Evolutionary conservation across 1,284 basidiomycete species (phyloP), one percentile per base, ranked within the genome.

Genomic region (Agroathelia rolfsii): DNA sequence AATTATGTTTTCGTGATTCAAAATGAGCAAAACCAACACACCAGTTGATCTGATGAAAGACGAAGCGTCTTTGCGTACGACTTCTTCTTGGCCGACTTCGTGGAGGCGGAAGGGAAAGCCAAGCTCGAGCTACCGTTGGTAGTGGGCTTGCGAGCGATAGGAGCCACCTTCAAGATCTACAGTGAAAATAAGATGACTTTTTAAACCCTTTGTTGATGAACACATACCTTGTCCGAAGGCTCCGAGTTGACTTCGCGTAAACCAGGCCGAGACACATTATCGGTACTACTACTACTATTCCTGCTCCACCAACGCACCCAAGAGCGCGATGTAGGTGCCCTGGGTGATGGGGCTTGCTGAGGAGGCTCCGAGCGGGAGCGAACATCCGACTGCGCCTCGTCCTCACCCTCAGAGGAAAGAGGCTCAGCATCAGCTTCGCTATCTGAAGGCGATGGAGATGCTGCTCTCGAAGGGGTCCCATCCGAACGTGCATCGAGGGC

Each of bases 51-150:
- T 4, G 83, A 87, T 0, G 85, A 81, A 30, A 90, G 56, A 3
- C 95, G 75, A 35, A 99, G 58, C 0, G 95, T 94, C 66, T 99
- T 99, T 13, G 87, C 93, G 51, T 79, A 98, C 49, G 72, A 77
- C 45, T 66, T 70, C 34, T 52, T 53, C 35, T 43, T n/a, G n/a
- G n/a, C n/a, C n/a, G 44, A 31, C 46, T 36, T 29, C 37, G 41
- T 4, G 43, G 40, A 20, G 33, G 38, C 32, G 28, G 44, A 19
- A 14, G 26, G n/a, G n/a, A n/a, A n/a, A n/a, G n/a, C n/a, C n/a
- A n/a, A n/a, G n/a, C n/a, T n/a, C n/a, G n/a, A n/a, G n/a, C n/a
- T n/a, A n/a, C n/a, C 17, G 18, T 26, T 43, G 32, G 40, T 42
- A 11, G 36, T 38, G 23, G 52, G 48, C 28, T 41, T 39, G 32